phyloP scores from a whole-genome alignment of 305 asterid species.

The Fraxinus ornus region DNA sequence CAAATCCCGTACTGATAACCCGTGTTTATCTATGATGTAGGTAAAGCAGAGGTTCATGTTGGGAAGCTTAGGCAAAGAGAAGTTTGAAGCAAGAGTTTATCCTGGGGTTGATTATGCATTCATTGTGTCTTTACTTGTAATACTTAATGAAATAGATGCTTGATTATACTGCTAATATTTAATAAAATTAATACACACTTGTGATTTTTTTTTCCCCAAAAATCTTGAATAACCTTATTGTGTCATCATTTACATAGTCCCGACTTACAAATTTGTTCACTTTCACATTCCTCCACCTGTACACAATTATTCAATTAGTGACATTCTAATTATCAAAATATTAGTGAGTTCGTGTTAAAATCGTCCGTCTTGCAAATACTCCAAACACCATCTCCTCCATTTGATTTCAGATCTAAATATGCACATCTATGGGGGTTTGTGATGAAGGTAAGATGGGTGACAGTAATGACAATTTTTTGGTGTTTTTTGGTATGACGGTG shows the following conservation, averaged over 20 bases:
- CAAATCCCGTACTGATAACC: neutral
- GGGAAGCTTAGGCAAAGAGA: constrained; percentile 31
- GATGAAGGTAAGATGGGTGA: too few relatives aligned
- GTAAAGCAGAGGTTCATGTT: constrained; percentile 34
- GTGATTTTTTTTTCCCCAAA: neutral
- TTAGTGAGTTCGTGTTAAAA: neutral
- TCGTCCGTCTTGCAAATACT: too few relatives aligned
- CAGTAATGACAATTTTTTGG: too few relatives aligned
- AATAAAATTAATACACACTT: too few relatives aligned
- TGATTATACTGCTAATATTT: neutral
- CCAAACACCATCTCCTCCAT: too few relatives aligned
- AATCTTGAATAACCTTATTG: neutral
- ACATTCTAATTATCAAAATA: neutral
- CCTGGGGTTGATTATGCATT: constrained; percentile 55
- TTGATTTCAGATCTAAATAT: too few relatives aligned
- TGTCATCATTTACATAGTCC: neutral
- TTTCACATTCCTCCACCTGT: too few relatives aligned
- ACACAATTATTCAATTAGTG: neutral
- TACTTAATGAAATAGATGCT: constrained; percentile 35
- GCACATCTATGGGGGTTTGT: too few relatives aligned
- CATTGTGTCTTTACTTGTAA: constrained; percentile 41
- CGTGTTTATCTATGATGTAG: constrained; percentile 15
- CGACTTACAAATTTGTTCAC: neutral
- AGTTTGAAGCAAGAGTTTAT: constrained; percentile 44
- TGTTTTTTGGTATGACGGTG: too few relatives aligned